Evolutionary conservation across 2,329 filamentous ascomycete species (phyloP).

Genomic region (Trichoderma gracile): DNA sequence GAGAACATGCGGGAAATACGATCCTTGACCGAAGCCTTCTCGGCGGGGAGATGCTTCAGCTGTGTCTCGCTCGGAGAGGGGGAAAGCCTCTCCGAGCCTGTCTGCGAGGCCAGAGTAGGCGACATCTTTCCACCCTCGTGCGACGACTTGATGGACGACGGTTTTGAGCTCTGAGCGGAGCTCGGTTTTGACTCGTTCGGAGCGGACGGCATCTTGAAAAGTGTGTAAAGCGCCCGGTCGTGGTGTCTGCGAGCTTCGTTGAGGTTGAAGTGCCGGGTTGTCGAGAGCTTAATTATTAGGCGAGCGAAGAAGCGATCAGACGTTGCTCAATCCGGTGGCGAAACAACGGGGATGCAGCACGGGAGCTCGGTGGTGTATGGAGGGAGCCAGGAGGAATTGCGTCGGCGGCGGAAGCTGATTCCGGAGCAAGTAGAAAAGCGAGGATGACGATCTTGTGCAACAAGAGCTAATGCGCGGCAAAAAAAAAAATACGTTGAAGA

Average conservation of each 20-base stretch:
- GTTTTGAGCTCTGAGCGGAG: constrained; percentile 50
- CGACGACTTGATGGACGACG: constrained; percentile 54
- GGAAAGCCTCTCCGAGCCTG: constrained; percentile 36
- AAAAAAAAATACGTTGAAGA: not conserved
- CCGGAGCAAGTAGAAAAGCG: constrained; percentile 6
- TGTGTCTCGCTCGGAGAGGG: constrained; percentile 31
- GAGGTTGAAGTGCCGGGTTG: not conserved
- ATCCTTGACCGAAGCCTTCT: constrained; percentile 64
- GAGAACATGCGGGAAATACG: constrained; percentile 67
- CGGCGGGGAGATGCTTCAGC: constrained; percentile 41
- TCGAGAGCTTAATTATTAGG: not conserved
- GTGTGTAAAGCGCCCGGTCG: not conserved
- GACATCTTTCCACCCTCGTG: constrained; percentile 46
- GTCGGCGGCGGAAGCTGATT: constrained; percentile 19
- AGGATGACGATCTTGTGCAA: constrained; percentile 13
- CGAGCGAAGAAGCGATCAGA: not conserved
- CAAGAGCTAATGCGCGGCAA: constrained; percentile 10
- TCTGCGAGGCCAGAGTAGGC: constrained; percentile 44
- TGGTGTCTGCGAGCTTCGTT: not conserved
- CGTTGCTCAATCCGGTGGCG: constrained; percentile 15
- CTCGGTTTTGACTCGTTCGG: constrained; percentile 40
- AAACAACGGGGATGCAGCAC: constrained; percentile 14
- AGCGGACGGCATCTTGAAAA: constrained; percentile 39
- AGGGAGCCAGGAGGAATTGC: constrained; percentile 15
- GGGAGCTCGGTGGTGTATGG: constrained; percentile 13